Evolutionary conservation across 2,329 filamentous ascomycete genomes (phyloP), one percentile per base, ranked within the genome.

Genomic region (Gnomoniopsis smithogilvyi): DNA sequence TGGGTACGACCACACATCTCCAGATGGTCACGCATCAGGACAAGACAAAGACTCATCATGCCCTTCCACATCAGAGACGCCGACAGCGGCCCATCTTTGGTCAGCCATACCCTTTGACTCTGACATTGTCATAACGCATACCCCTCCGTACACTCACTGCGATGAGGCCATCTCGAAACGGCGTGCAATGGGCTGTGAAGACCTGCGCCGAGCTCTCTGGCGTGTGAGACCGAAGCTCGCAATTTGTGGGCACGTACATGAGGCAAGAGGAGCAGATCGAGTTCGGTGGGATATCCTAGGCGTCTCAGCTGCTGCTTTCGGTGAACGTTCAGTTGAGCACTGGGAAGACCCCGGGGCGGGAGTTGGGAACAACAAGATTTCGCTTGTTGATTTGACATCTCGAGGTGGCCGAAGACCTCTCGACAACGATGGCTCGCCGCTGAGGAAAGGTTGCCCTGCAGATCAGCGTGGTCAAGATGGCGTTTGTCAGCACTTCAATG

Each of bases 181-280:
- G 12, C 70, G 71, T 38, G 70, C 74, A 3, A 72, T 73, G 24
- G 89, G 89, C 2, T 92, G 89, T 66, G 79, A 84, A 64, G 78
- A 75, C 15, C 76, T 92, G 15, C 73, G 80, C 10, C 74, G 76
- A 54, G 78, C 80, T 0, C 73, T 92, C 24, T 83, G 81, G 78
- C 74, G 80, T 6, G 80, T 89, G 3, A 78, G 86, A 43, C 89
- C 90, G 6, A 75, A 77, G 56, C 73, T 92, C 51, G 83, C 84
- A 21, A 77, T 92, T 19, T 92, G 86, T 67, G 89, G 90, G 1
- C 90, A 92, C 70, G 82, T 91, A 33, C 89, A 92, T 69, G 82
- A 85, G 62, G 86, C 80, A 3, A 76, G 89, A 64, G 89, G 89
- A 14, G 84, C 78, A 11, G 79, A 87, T 66, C 75, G 83, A 26